These are phyloP conservation scores for Coemansia sp. DNA, from an alignment of 192 early-diverging fungal genomes.

Conservation along the genomic window DNA sequence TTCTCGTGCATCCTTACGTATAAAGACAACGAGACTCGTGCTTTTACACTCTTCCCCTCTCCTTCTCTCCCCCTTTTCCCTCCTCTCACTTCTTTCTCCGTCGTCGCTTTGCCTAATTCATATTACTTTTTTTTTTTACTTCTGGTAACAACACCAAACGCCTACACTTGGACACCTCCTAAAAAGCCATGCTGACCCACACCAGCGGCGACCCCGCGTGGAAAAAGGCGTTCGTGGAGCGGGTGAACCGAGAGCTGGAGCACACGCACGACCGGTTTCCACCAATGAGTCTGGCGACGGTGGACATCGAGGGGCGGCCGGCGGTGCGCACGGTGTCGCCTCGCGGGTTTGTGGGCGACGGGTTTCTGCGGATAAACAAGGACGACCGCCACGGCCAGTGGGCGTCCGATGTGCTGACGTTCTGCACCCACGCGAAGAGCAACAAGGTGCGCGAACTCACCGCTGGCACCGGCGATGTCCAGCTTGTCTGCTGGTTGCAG, in stretches of 20 bases:
- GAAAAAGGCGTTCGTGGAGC: conserved; percentile 38
- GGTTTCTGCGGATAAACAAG: conserved; percentile 30
- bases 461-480: conserved; percentile 35
- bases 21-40: too few species aligned
- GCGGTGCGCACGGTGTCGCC: conserved; percentile 47
- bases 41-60: neutral
- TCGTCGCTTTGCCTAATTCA: neutral
- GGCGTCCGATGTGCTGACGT: conserved; percentile 47
- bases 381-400: conserved; percentile 35
- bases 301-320: conserved; percentile 42
- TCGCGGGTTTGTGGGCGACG: conserved; percentile 49
- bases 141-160: too few species aligned
- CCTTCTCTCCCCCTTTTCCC: neutral
- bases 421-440: conserved; percentile 53
- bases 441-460: conserved; percentile 46
- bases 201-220: conserved; percentile 45
- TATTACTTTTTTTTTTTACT: too few species aligned
- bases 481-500: conserved; percentile 40
- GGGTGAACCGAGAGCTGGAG: conserved; percentile 26
- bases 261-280: conserved; percentile 29
- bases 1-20: too few species aligned
- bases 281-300: conserved; percentile 37
- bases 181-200: conserved; percentile 7
- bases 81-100: neutral
- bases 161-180: too few species aligned